phyloP scores from a whole-genome alignment of 176 grass and related monocot species.

The Canna indica region DNA sequence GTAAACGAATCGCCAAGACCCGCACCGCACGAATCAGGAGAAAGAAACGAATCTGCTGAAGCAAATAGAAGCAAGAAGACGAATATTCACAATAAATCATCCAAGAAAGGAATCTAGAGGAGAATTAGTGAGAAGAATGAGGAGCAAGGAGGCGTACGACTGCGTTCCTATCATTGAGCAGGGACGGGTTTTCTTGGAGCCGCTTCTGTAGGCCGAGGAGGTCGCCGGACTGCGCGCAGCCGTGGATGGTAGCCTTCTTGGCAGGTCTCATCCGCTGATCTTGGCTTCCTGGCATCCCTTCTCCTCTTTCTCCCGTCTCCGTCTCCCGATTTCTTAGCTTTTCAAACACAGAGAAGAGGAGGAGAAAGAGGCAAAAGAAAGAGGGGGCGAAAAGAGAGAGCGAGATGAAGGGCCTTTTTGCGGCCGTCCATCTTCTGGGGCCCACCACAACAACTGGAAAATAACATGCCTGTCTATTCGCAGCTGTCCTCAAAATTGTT shows the following conservation, averaged over 20 bases:
- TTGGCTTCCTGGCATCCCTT: conserved; percentile 61
- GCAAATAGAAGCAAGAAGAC: no score
- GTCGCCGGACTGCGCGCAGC: conserved; percentile 53
- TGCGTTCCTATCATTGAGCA: conserved; percentile 78
- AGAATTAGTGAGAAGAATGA: neutral
- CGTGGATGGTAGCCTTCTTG: conserved; percentile 55
- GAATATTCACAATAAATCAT: neutral
- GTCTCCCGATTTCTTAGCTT: neutral
- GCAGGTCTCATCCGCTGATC: conserved; percentile 41
- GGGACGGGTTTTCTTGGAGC: conserved; percentile 53
- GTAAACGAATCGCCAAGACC: no score
- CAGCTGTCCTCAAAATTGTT: neutral
- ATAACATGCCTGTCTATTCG: neutral
- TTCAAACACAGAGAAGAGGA: neutral
- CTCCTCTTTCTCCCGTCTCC: neutral
- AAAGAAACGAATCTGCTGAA: no score
- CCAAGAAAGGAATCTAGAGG: neutral
- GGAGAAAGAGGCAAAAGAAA: neutral
- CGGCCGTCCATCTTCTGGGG: neutral
- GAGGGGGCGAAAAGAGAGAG: no score
- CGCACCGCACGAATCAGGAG: no score
- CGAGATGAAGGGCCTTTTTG: neutral
- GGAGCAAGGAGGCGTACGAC: conserved; percentile 30
- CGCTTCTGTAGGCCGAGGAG: conserved; percentile 62
- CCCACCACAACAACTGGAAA: neutral